These are phyloP conservation scores for Daldinia childiae DNA, from an alignment of 495 filamentous ascomycete species.

Conservation along the genomic window DNA sequence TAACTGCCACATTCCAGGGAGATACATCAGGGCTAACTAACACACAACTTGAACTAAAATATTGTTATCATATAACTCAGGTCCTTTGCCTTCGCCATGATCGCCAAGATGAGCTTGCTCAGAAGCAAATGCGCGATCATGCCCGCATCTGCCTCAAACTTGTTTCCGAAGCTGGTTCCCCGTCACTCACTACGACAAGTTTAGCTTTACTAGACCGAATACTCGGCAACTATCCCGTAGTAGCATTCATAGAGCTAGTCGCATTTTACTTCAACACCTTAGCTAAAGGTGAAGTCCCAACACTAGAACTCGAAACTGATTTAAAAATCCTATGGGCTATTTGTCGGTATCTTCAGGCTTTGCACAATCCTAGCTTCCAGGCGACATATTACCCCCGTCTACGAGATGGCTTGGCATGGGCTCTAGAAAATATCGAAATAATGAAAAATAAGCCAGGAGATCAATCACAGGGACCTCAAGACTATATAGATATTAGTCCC, in stretches of 20 bases:
- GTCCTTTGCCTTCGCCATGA: conserved; percentile 25
- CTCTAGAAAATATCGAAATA: conserved; percentile 4
- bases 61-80: conserved; percentile 32
- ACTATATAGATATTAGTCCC: neutral
- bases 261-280: conserved; percentile 5
- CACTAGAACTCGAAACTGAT: neutral
- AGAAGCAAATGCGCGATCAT: conserved; percentile 17
- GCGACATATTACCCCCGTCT: conserved; percentile 1
- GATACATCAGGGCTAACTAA: neutral
- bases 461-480: neutral
- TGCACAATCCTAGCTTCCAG: neutral
- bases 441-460: neutral
- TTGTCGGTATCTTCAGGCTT: neutral
- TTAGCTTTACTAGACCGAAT: conserved; percentile 27
- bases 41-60: conserved; percentile 25
- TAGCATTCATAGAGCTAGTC: conserved; percentile 25
- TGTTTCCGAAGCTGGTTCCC: conserved; percentile 11
- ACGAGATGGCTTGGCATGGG: neutral
- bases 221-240: conserved; percentile 25
- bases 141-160: conserved; percentile 26
- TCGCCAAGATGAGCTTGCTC: conserved; percentile 10
- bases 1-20: neutral
- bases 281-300: neutral
- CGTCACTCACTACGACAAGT: conserved; percentile 3
- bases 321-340: neutral